These are phyloP conservation scores for Russula emetica DNA, from an alignment of 768 basidiomycete species.

Conservation along the genomic window DNA sequence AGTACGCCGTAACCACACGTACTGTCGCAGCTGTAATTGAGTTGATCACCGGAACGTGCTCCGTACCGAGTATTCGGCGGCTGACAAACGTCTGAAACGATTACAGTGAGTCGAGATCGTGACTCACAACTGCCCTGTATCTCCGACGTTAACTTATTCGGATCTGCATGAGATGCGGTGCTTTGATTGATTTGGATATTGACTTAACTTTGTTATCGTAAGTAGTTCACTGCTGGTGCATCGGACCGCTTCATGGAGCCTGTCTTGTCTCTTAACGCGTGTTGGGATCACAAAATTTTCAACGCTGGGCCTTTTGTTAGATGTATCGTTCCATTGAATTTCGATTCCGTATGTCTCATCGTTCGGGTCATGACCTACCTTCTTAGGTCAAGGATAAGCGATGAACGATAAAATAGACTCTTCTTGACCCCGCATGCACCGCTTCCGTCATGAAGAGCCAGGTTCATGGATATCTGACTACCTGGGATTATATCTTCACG, in stretches of 20 bases:
- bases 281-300: neutral
- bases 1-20: neutral
- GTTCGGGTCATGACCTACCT: constrained; percentile 9
- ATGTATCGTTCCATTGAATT: neutral
- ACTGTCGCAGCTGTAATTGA: neutral
- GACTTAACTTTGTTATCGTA: neutral
- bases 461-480: neutral
- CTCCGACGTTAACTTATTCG: constrained; percentile 10
- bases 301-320: neutral
- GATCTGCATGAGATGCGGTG: constrained; percentile 9
- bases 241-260: neutral
- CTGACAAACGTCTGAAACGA: neutral
- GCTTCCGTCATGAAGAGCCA: neutral
- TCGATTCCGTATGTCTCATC: too few species aligned
- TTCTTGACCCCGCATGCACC: neutral
- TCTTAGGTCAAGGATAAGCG: neutral
- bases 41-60: constrained; percentile 13
- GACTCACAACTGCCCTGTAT: neutral
- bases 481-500: neutral
- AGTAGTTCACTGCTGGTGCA: neutral
- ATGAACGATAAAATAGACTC: neutral
- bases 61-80: constrained; percentile 16
- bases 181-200: constrained; percentile 7
- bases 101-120: neutral
- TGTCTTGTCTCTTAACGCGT: neutral